Base-by-base conservation (phyloP, 495 filamentous ascomycete genomes). In the Chaetomium tenue region DNA sequence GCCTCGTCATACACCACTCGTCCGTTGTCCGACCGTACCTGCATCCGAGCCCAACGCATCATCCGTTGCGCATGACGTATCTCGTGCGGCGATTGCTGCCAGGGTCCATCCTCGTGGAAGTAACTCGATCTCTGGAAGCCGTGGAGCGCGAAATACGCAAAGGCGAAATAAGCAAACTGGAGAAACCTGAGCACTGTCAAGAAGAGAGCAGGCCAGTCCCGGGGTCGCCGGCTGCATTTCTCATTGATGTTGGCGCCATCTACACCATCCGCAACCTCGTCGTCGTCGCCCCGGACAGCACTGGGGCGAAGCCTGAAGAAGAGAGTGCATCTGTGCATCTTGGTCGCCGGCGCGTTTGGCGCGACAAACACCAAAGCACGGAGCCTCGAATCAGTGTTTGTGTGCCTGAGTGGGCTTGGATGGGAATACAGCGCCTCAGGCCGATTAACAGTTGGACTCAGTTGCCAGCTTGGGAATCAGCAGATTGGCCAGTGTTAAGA, bases 201-300 rank as follows among this genome's bases (percentile, higher is more conserved):
- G 37, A 54, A 46, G 23, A 68, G 25, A 33, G 23, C 54, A 18
- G 57, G 55, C 57, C 66, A 68, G 53, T 62, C 50, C 11, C 60
- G 66, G 9, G 22, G 67, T n/a, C 56, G 56, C 50, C 33, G 91
- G 82, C 91, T 87, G 67, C 86, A 86, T 51, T 96, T 92, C 75
- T 78, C 83, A 48, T 74, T 84, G 91, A 23, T 18, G 22, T 23
- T 44, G 50, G 5, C 16, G 56, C 18, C 22, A 15, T 33, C 55
- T 2, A 42, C 46, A 20, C 18, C 22, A 15, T 33, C 55, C 3
- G 50, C 46, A 20, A 51, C 58, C 44, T n/a, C 39, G 23, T 20
- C 22, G 20, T 47, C 51, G 55, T 54, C 42, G 54, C 48, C 51
- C 37, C 18, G 18, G 33, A 13, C 15, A 16, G 30, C 23, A 13